These are phyloP conservation scores for Eucalyptus erythrocorys DNA, from an alignment of 345 rosid genomes.

Conservation along the genomic window DNA sequence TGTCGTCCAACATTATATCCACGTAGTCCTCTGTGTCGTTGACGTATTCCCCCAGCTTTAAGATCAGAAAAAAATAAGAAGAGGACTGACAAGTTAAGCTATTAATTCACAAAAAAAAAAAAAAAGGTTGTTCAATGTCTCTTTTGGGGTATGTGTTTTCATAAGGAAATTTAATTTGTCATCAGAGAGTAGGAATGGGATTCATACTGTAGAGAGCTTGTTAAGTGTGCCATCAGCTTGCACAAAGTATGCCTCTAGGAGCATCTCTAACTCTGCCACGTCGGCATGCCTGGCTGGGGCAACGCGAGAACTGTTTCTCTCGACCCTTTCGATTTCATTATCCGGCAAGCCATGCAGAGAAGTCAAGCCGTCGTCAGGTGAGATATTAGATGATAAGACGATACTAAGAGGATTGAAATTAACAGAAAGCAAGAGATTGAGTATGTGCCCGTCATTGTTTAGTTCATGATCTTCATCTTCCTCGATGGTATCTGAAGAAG, in stretches of 20 bases:
- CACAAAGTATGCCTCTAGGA: conserved; percentile 35
- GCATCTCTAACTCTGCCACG: conserved; percentile 30
- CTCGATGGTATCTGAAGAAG: background rate
- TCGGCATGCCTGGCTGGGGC: background rate
- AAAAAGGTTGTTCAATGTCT: background rate
- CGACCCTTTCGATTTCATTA: background rate
- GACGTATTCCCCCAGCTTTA: conserved; percentile 28
- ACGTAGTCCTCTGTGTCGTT: conserved; percentile 32
- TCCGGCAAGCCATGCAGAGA: background rate
- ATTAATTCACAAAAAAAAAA: background rate
- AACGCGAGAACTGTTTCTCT: background rate
- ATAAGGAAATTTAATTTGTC: background rate
- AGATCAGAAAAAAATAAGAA: background rate
- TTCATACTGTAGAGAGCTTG: conserved; percentile 29
- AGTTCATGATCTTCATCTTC: background rate
- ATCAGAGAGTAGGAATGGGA: background rate
- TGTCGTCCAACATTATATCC: conserved; percentile 12
- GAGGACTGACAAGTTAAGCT: background rate
- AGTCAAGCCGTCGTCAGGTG: background rate
- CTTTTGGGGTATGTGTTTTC: background rate
- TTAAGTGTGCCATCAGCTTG: conserved; percentile 24
- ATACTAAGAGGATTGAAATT: background rate
- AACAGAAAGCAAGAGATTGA: background rate
- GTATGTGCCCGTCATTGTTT: background rate
- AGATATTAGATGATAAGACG: background rate